These are phyloP conservation scores for Ambrosia artemisiifolia DNA, from an alignment of 129 eudicot species.

Conservation along the genomic window DNA sequence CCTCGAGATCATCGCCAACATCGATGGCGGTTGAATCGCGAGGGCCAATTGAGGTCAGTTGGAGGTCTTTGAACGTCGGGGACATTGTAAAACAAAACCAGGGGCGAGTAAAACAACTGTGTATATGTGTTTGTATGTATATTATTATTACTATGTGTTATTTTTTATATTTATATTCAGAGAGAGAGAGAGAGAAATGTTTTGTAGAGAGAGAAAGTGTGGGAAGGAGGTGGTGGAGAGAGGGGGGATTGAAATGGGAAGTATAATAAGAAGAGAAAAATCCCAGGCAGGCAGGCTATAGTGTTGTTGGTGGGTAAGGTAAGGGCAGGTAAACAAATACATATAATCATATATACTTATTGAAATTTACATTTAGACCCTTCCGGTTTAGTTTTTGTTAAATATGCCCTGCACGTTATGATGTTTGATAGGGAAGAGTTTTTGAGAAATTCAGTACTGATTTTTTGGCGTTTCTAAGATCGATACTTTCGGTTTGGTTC, in stretches of 20 bases:
- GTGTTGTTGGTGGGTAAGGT: constrained; percentile 39
- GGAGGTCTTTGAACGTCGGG: constrained; percentile 53
- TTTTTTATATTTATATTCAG: not conserved
- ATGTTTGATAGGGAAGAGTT: too few species aligned
- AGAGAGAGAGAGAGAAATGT: constrained; percentile 14
- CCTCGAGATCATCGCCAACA: constrained; percentile 50
- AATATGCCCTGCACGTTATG: not conserved
- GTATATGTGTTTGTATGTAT: not conserved
- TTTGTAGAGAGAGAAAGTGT: constrained; percentile 35
- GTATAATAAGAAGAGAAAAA: not conserved
- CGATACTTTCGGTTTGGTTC: too few species aligned
- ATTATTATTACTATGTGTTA: not conserved
- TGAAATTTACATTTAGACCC: not conserved
- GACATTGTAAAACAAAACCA: constrained; percentile 48
- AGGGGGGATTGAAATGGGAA: not conserved
- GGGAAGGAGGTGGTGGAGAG: constrained; percentile 28
- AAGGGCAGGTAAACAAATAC: constrained; percentile 35
- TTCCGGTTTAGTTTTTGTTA: not conserved
- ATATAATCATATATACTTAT: constrained; percentile 1
- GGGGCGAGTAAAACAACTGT: constrained; percentile 21
- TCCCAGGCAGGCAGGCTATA: constrained; percentile 8
- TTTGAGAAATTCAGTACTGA: too few species aligned
- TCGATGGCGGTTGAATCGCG: constrained; percentile 30
- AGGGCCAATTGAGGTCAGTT: constrained; percentile 42
- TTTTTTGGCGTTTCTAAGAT: too few species aligned